A percentile compares a stretch with the other conserved stretches of the same genome.
Conservation (phyloP, 2,329 filamentous ascomycete genomes). For the Colletotrichum chrysophilum region DNA sequence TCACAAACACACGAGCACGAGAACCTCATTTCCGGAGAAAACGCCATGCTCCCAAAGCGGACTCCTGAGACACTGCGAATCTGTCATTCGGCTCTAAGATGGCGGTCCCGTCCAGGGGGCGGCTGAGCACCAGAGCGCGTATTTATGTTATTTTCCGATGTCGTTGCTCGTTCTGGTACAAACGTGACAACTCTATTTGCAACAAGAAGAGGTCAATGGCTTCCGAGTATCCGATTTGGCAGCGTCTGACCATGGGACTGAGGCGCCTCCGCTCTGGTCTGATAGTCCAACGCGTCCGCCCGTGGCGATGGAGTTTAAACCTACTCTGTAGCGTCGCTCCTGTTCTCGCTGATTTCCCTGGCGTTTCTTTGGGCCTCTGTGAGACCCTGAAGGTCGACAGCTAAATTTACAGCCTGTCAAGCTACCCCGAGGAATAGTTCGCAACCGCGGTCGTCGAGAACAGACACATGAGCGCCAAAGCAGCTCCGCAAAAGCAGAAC, state of each 20-base stretch:
- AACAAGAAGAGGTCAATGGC: background rate
- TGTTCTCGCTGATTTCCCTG: background rate
- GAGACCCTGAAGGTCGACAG: background rate
- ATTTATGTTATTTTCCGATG: background rate
- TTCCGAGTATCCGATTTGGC: background rate
- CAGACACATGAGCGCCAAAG: background rate
- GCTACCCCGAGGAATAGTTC: background rate
- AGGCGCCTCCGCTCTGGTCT: background rate
- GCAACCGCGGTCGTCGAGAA: background rate
- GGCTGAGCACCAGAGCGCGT: background rate
- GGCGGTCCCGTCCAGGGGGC: background rate
- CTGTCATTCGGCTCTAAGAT: background rate
- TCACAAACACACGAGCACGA: background rate
- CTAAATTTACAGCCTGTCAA: background rate
- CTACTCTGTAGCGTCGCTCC: background rate
- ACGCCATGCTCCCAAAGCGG: conserved; percentile 6
- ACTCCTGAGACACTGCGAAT: background rate
- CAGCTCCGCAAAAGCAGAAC: background rate
- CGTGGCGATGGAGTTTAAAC: background rate
- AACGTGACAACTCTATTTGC: background rate
- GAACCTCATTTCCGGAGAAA: conserved; percentile 8
- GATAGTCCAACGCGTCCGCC: background rate
- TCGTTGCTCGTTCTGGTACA: background rate
- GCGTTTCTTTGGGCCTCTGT: background rate
- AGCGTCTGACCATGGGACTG: background rate